A percentile compares a stretch with the other conserved stretches of the same genome.
Evolutionary conservation across 306 rosid genomes (phyloP).

Genomic region (Castanea crenata): DNA sequence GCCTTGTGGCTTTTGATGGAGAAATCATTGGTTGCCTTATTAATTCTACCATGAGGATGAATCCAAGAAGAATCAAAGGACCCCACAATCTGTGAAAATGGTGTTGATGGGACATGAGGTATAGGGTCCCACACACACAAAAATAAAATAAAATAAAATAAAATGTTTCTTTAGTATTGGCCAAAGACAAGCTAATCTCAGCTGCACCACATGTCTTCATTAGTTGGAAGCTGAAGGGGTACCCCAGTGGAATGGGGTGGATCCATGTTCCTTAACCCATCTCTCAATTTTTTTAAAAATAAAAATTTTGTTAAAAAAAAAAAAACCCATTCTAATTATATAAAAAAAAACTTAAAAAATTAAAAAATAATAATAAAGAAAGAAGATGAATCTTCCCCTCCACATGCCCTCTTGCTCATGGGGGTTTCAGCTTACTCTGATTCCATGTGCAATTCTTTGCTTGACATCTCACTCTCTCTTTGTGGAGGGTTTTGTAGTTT

Average conservation of each 20-base stretch:
- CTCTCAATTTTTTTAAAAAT: background rate
- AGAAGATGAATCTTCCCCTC: constrained; percentile 49
- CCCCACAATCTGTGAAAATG: constrained; percentile 24
- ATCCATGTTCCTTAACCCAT: constrained; percentile 43
- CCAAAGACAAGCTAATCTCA: constrained; percentile 53
- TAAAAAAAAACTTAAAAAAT: background rate
- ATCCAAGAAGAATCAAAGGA: constrained; percentile 17
- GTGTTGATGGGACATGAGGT: constrained; percentile 41
- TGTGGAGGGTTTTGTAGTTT: constrained; percentile 1
- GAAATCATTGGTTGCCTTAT: constrained; percentile 32
- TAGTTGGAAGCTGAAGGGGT: constrained; percentile 49
- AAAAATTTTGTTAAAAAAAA: background rate
- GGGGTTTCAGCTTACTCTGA: constrained; percentile 41
- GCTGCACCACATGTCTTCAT: constrained; percentile 60
- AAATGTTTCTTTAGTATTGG: constrained; percentile 25
- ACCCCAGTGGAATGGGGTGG: constrained; percentile 58
- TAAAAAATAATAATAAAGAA: background rate
- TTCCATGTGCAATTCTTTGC: constrained; percentile 62
- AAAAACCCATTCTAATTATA: background rate
- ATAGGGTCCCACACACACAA: constrained; percentile 21
- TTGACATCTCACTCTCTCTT: constrained; percentile 35
- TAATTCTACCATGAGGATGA: constrained; percentile 3
- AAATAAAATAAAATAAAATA: background rate
- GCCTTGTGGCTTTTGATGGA: background rate
- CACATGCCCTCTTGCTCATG: constrained; percentile 57